Evolutionary conservation across 768 basidiomycete genomes (phyloP).

Genomic region (Kwoniella mangroviensis): DNA sequence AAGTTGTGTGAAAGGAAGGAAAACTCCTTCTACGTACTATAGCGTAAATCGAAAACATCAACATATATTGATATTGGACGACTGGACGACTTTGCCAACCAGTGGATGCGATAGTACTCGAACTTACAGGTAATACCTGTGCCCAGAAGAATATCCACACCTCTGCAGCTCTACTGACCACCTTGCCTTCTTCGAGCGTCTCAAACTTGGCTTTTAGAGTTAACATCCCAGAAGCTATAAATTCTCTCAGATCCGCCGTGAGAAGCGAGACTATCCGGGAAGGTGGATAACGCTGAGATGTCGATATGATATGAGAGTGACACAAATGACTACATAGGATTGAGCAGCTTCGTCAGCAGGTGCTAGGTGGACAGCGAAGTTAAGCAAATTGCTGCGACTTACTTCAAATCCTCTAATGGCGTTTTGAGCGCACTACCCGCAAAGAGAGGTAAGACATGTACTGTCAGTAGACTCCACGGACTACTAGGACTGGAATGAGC

Average conservation of each 20-base stretch:
- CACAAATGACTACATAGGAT: conserved; percentile 39
- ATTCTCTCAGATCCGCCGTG: conserved; percentile 76
- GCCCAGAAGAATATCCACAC: conserved; percentile 88
- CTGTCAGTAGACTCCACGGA: conserved; percentile 84
- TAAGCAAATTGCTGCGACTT: conserved; percentile 11
- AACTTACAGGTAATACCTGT: conserved; percentile 48
- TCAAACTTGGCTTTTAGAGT: conserved; percentile 84
- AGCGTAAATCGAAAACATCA: no score
- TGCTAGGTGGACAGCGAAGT: neutral
- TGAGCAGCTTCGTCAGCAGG: no score
- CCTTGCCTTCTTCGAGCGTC: conserved; percentile 75
- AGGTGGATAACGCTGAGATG: conserved; percentile 56
- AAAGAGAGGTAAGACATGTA: conserved; percentile 87
- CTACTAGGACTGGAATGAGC: conserved; percentile 50
- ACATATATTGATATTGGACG: no score
- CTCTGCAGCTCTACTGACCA: conserved; percentile 78
- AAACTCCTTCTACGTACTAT: conserved; percentile 56
- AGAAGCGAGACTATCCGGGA: conserved; percentile 74
- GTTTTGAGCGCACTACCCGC: conserved; percentile 84
- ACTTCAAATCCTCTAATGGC: conserved; percentile 89
- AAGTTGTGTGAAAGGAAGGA: conserved; percentile 53
- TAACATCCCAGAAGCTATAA: conserved; percentile 86
- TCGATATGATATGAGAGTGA: conserved; percentile 48
- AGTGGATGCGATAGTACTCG: no score
- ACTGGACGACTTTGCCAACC: no score